Evolutionary conservation across 306 rosid genomes (phyloP), one percentile per base, ranked within the genome.

Genomic region (Quercus ilex): DNA sequence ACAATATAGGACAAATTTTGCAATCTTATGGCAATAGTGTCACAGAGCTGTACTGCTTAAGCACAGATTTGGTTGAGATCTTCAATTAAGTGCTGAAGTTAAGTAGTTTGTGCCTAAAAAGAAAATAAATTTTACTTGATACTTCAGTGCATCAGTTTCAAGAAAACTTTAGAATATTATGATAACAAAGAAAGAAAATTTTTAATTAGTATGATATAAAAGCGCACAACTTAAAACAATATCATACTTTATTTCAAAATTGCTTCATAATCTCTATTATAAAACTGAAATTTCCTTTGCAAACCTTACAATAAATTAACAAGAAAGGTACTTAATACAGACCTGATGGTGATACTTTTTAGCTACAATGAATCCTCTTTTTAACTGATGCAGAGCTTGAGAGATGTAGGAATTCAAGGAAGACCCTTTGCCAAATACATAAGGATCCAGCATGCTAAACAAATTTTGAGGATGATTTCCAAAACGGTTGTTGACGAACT

Each of bases 261-360:
- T 80, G 57, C 80, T 76, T 73, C 69, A 67, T 51, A 57, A 30
- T 75, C 76, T 30, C 73, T 23, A 58, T 26, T 77, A 65, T 19
- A 68, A 20, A 65, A 51, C 25, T 20, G 82, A 56, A 69, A 41
- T 76, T 60, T 69, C 53, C 74, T 33, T 69, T 55, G 76, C 30
- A 7, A 75, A 51, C 35, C 15, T 41, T 33, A 41, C 25, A 28
- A 65, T 38, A 74, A 53, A 81, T 19, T 78, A 53, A 85, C 20
- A 28, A 80, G 57, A 53, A 25, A 13, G 38, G n/a, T 2, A 55
- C 19, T 69, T 64, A 64, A 74, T 68, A 86, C 86, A 67, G 49
- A 95, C 98, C 99, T 91, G 83, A 69, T 90, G 99, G 80, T 95
- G 98, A 85, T 88, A 89, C 76, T 75, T 87, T 83, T 85, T 90